A percentile compares a stretch with the other conserved stretches of the same genome.
phyloP scores from a whole-genome alignment of 2,329 filamentous ascomycete species.

The Thelonectria rubi region DNA sequence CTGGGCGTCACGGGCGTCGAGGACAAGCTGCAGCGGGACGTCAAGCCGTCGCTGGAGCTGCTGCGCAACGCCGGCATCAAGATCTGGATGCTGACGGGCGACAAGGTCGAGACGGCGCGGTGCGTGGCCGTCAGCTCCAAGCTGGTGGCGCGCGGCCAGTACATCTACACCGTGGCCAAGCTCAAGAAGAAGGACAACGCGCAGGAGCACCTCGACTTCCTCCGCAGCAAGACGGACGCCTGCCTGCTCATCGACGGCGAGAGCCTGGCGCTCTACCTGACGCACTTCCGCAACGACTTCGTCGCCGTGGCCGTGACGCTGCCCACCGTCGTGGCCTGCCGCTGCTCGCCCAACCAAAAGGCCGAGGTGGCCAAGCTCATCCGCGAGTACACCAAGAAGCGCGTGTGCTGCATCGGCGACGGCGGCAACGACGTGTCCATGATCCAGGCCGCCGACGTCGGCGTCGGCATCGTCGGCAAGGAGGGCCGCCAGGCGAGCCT shows the following conservation, averaged over 20 bases:
- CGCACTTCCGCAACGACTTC: conserved; percentile 84
- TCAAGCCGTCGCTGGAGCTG: conserved; percentile 94
- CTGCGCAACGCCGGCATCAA: conserved; percentile 97
- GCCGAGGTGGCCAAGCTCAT: conserved; percentile 93
- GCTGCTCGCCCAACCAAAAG: conserved; percentile 96
- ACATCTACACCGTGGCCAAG: conserved; percentile 92
- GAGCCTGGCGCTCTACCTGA: conserved; percentile 83
- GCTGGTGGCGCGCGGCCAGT: conserved; percentile 90
- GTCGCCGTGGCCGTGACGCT: conserved; percentile 87
- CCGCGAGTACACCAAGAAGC: conserved; percentile 89
- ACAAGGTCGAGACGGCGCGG: conserved; percentile 97
- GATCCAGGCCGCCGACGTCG: conserved; percentile 98
- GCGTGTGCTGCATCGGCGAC: conserved; percentile 96
- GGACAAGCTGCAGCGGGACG: conserved; percentile 93
- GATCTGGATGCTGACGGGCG: conserved; percentile 99
- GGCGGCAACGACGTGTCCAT: conserved; percentile 98
- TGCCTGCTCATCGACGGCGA: conserved; percentile 96
- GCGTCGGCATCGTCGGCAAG: conserved; percentile 97
- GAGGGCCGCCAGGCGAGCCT: conserved; percentile 94
- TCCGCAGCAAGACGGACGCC: conserved; percentile 85
- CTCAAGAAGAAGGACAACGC: conserved; percentile 85
- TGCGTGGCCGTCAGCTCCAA: conserved; percentile 97
- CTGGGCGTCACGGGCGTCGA: conserved; percentile 98
- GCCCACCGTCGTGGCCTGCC: conserved; percentile 93
- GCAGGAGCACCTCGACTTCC: conserved; percentile 86